A percentile compares a stretch with the other conserved stretches of the same genome.
These are phyloP conservation scores for Aspergillus campestris DNA, from an alignment of 495 filamentous ascomycete genomes.

Conservation along the genomic window DNA sequence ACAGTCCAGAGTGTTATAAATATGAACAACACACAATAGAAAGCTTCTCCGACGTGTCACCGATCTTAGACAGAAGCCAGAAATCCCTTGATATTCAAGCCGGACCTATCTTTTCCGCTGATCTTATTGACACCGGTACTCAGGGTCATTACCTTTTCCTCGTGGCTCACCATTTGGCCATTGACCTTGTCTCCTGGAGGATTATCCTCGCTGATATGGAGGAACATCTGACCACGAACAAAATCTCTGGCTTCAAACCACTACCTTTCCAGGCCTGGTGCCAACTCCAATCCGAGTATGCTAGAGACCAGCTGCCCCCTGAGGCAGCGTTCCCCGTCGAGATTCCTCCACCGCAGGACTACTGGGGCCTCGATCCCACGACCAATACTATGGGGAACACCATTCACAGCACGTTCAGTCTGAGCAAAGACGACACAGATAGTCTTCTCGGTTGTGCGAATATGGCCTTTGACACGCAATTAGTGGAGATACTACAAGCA, in stretches of 20 bases:
- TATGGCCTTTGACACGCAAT: background rate
- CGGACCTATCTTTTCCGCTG: conserved; percentile 17
- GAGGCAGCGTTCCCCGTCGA: background rate
- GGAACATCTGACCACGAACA: conserved; percentile 31
- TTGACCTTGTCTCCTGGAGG: conserved; percentile 50
- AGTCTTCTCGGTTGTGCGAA: background rate
- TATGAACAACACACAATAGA: too few relatives aligned
- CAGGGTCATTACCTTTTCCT: conserved; percentile 39
- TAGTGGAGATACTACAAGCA: background rate
- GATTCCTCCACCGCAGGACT: conserved; percentile 9
- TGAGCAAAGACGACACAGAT: background rate
- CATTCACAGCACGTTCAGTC: background rate
- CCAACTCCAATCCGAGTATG: conserved; percentile 10
- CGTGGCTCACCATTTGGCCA: conserved; percentile 45
- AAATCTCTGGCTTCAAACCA: conserved; percentile 24
- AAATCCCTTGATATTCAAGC: conserved; percentile 11
- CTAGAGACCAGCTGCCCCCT: background rate
- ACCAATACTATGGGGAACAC: background rate
- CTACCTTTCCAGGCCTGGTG: conserved; percentile 49
- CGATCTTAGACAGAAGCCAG: too few relatives aligned
- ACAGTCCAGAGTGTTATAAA: too few relatives aligned
- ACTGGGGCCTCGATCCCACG: conserved; percentile 31
- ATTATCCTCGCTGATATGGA: conserved; percentile 48
- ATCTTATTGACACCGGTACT: conserved; percentile 25
- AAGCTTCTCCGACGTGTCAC: too few relatives aligned